Base-by-base conservation (phyloP, 306 rosid species). In the Cyamopsis tetragonoloba region DNA sequence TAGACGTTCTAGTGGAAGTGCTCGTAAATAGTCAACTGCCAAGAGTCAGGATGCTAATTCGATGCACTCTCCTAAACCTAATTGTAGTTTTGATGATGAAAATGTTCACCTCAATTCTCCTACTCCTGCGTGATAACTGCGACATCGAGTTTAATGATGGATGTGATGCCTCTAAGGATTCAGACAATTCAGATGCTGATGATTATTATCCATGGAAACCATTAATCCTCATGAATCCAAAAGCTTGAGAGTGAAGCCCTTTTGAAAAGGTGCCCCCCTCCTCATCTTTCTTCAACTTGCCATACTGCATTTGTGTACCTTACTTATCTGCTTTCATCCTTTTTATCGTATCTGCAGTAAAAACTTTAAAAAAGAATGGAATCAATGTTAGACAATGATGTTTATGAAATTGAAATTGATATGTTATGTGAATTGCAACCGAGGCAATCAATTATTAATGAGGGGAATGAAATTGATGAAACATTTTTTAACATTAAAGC, bases 191-290 rank as follows among this genome's bases (percentile, higher is more conserved):
- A 24, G 92, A 88, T 68, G 82, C 68, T 9, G 88, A 85, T n/a
- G 76, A 62, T 11, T 79, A 79, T 17, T 89, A 93, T 83, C 96
- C 89, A 2, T 93, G 99, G 99, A 86, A 85, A 78, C 97, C 92
- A 68, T 79, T 93, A 88, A 90, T 88, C 99, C 99, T 65, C 99
- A 93, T 69, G 95, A 85, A 74, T 82, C 84, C 4, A 97, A 96
- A 62, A 86, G 80, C 70, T 86, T 87, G 81, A 88, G 71, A 71
- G 82, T 86, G 73, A 90, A 93, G 73, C 96, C 95, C 66, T 93
- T 86, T 57, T 77, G 88, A 70, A 93, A 90, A 90, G 97, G 99
- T 93, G 9, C 38, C 13, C 8, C 11, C 38, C 3, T 2, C n/a
- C 7, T 24, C 3, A 4, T 57, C 32, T 55, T 35, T 59, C 30